phyloP scores from a whole-genome alignment of 306 rosid genomes.

The Hylodesmum podocarpum region DNA sequence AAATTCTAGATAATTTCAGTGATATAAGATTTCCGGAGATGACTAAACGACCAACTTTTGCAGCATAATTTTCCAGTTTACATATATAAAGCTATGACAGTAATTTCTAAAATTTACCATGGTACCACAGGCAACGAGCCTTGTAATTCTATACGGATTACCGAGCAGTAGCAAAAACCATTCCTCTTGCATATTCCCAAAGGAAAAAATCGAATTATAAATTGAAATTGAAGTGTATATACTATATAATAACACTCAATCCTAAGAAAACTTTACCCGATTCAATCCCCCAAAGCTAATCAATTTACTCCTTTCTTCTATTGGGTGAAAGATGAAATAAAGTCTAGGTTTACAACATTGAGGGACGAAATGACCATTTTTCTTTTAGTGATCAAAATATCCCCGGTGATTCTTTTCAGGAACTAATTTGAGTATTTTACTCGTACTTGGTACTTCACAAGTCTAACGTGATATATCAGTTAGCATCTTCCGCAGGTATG shows the following conservation, averaged over 20 bases:
- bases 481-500: constrained; percentile 38
- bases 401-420: neutral
- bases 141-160: neutral
- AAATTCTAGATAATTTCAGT: neutral
- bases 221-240: constrained; percentile 24
- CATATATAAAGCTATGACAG: neutral
- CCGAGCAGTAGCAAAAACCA: neutral
- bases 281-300: neutral
- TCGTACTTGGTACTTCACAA: neutral
- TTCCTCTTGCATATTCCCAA: neutral
- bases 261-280: neutral
- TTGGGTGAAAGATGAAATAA: neutral
- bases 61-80: neutral
- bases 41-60: neutral
- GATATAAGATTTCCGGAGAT: neutral
- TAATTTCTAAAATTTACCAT: neutral
- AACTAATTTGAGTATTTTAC: neutral
- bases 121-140: neutral
- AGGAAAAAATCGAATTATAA: neutral
- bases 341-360: neutral
- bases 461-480: constrained; percentile 11
- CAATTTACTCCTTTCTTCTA: neutral
- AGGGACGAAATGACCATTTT: neutral
- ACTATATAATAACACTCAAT: neutral
- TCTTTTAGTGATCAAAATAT: neutral